Evolutionary conservation across 805 yeast species (phyloP), one percentile per base, ranked within the genome.

Genomic region (Schizosaccharomyces octosporus): DNA sequence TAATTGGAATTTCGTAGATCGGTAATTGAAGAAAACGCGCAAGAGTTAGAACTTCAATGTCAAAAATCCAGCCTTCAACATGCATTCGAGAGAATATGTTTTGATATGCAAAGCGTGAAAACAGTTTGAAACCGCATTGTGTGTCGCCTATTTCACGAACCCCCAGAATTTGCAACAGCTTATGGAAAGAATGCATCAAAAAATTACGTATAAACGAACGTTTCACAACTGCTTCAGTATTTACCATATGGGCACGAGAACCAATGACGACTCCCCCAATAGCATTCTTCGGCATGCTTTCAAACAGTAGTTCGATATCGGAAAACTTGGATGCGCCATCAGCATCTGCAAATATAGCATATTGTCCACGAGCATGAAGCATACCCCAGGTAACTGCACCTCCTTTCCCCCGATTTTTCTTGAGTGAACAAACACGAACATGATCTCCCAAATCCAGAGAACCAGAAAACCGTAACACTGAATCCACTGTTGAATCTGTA

Each of bases 1-100:
- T 84, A 48, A 93, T 87, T 9, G 96, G 81, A 21, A 89, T 79
- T 73, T 93, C 98, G 61, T 72, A 74, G 59, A 89, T 76, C 3
- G 78, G 76, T 48, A 90, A 81, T 0, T 72, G 66, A 69, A 87
- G 87, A 64, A 85, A 75, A 66, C 81, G 79, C 0, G 89, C 96
- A 63, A 93, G 74, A 61, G 93, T 79, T 65, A 93, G 75, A 17
- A 90, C 80, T 73, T 93, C 98, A 41, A 93, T 97, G 69, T 93
- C 98, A 72, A 93, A 93, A 45, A 93, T 93, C 98, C 98, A 93
- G 61, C 97, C 83, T 72, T 93, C 98, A 11, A 95, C 90, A 71
- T 90, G 97, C 85, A 93, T 79, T 65, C 79, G 82, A 1, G 97
- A 96, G 71, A 88, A 87, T 55, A 93, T 85, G 61, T 67, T 67